Evolutionary conservation across 352 stramenopile genomes (phyloP).

Genomic region (Phytopythium mirpurense): DNA sequence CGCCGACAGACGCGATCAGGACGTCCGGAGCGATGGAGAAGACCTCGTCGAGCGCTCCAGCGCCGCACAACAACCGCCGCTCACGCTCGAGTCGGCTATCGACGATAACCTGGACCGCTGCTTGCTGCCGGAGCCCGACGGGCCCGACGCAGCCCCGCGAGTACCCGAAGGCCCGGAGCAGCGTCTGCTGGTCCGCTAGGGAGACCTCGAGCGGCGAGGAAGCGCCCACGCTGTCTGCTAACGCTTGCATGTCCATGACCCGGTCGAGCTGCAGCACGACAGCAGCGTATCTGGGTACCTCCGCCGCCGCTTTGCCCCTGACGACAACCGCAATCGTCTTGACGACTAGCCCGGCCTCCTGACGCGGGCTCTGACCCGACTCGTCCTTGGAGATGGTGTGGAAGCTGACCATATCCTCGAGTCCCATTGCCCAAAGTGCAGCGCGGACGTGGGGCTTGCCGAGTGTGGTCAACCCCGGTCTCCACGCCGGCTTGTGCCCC

Average conservation of each 20-base stretch:
- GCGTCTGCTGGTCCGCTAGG: constrained; percentile 47
- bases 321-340: constrained; percentile 61
- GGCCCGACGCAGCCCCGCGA: constrained; percentile 51
- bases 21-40: constrained; percentile 31
- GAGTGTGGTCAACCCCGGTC: constrained; percentile 8
- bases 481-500: neutral
- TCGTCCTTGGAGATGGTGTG: constrained; percentile 14
- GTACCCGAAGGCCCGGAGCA: constrained; percentile 67
- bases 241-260: constrained; percentile 46
- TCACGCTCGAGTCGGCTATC: constrained; percentile 23
- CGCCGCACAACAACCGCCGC: constrained; percentile 42
- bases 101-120: constrained; percentile 42
- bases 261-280: constrained; percentile 43
- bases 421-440: constrained; percentile 18
- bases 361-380: constrained; percentile 8
- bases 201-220: constrained; percentile 21
- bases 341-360: constrained; percentile 31
- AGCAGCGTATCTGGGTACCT: constrained; percentile 22
- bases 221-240: constrained; percentile 21
- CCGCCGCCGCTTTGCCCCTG: constrained; percentile 4
- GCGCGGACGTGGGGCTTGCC: constrained; percentile 31
- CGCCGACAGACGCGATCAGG: constrained; percentile 11
- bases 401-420: constrained; percentile 19
- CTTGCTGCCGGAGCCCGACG: constrained; percentile 50
- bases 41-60: constrained; percentile 36